Percentiles rank a stretch among this genome's conserved stretches.
These are phyloP conservation scores for Aspergillus pseudoterreus DNA, from an alignment of 2,329 filamentous ascomycete genomes.

Conservation along the genomic window DNA sequence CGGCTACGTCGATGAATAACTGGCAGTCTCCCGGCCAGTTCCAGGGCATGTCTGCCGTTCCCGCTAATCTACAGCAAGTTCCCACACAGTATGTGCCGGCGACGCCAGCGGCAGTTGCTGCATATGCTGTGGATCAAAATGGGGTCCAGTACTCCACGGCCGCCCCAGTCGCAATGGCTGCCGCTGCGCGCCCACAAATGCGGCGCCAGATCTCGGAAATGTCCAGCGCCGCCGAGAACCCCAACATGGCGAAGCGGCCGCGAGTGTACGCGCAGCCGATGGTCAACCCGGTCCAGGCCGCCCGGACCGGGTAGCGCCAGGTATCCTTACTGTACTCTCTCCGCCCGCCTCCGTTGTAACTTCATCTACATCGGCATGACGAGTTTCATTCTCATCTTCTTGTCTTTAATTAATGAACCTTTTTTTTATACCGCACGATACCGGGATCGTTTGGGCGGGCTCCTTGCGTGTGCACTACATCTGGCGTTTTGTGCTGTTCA, in stretches of 20 bases:
- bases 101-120: conserved; percentile 30
- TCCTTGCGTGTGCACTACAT: conserved; percentile 4
- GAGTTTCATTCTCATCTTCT: conserved; percentile 1
- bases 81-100: conserved; percentile 41
- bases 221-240: conserved; percentile 50
- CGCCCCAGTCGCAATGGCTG: conserved; percentile 30
- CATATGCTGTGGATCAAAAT: conserved; percentile 38
- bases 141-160: conserved; percentile 36
- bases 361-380: conserved; percentile 3
- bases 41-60: conserved; percentile 55
- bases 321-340: not conserved
- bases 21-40: conserved; percentile 63
- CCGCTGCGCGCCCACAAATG: conserved; percentile 38
- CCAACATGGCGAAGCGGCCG: conserved; percentile 55
- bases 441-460: conserved; percentile 4
- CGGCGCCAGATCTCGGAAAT: conserved; percentile 61
- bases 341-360: not conserved
- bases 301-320: conserved; percentile 29
- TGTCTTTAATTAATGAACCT: conserved; percentile 6
- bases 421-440: conserved; percentile 8
- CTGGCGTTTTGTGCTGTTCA: conserved; percentile 2
- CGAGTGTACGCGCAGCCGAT: conserved; percentile 53
- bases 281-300: conserved; percentile 49
- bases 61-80: conserved; percentile 43
- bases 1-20: conserved; percentile 54